Conservation (phyloP, 1,139 yeast genomes). For the Yamadazyma dendronema region DNA sequence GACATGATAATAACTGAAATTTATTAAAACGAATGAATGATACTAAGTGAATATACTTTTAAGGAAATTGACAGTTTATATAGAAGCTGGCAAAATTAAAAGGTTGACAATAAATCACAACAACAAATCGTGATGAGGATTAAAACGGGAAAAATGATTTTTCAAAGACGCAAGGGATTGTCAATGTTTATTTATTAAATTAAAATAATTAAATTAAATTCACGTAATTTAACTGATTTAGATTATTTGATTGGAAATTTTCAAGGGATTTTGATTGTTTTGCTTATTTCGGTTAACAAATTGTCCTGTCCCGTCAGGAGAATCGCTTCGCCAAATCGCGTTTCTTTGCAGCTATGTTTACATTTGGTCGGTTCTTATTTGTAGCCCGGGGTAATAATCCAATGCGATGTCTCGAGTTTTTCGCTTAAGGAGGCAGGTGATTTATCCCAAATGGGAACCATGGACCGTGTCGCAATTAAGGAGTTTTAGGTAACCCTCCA, state of each 20-base stretch:
- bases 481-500: background rate
- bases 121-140: conserved; percentile 3
- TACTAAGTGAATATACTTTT: background rate
- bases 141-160: conserved; percentile 5
- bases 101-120: background rate
- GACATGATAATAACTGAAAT: no score
- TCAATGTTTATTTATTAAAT: background rate
- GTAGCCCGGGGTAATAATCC: background rate
- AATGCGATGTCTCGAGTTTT: conserved; percentile 2
- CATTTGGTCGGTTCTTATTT: background rate
- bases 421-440: conserved; percentile 4
- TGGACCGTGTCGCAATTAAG: background rate
- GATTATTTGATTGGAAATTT: background rate
- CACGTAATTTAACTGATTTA: conserved; percentile 2
- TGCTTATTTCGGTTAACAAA: conserved; percentile 1
- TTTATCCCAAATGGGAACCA: conserved; percentile 2
- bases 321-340: background rate
- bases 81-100: no score
- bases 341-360: background rate
- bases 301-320: background rate
- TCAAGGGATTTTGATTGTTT: background rate
- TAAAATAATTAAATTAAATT: background rate
- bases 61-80: no score
- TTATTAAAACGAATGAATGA: background rate
- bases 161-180: conserved; percentile 2